Percentiles rank a stretch among this genome's conserved stretches.
Evolutionary conservation across 2,329 filamentous ascomycete genomes (phyloP).

Genomic region (Leptographium flavum): DNA sequence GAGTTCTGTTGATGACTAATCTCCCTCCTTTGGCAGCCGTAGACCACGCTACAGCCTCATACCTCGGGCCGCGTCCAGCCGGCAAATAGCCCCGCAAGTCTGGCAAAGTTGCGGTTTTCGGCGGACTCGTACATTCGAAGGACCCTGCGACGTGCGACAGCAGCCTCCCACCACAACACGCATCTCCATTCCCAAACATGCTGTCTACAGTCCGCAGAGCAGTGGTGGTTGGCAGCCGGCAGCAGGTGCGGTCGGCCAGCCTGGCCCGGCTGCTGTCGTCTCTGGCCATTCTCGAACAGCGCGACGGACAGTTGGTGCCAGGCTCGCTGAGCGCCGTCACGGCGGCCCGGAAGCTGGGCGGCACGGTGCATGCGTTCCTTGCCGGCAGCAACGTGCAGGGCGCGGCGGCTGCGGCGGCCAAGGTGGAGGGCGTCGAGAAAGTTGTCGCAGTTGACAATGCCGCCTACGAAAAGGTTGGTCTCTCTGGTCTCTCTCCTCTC

Average conservation of each 20-base stretch:
- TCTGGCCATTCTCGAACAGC: slow-evolving; percentile 83
- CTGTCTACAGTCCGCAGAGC: slow-evolving; percentile 10
- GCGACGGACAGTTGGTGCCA: slow-evolving; percentile 71
- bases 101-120: slow-evolving; percentile 1
- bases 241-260: slow-evolving; percentile 27
- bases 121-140: no score
- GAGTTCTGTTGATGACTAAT: no score
- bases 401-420: slow-evolving; percentile 71
- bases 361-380: slow-evolving; percentile 72
- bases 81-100: slow-evolving; percentile 4
- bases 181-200: no score
- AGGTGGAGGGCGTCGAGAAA: slow-evolving; percentile 83
- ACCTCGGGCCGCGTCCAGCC: slow-evolving; percentile 26
- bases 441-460: slow-evolving; percentile 77
- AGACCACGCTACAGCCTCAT: background rate
- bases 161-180: background rate
- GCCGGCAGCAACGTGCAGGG: slow-evolving; percentile 65
- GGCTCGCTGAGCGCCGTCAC: slow-evolving; percentile 75
- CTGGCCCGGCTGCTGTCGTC: slow-evolving; percentile 66
- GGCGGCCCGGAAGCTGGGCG: slow-evolving; percentile 76
- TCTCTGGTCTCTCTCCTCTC: no score
- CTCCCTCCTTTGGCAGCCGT: no score
- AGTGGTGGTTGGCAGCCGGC: slow-evolving; percentile 3
- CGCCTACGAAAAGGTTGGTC: slow-evolving; percentile 73
- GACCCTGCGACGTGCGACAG: no score